Base-by-base conservation (phyloP, 2,329 filamentous ascomycete species). In the Fusarium praegraminearum region DNA sequence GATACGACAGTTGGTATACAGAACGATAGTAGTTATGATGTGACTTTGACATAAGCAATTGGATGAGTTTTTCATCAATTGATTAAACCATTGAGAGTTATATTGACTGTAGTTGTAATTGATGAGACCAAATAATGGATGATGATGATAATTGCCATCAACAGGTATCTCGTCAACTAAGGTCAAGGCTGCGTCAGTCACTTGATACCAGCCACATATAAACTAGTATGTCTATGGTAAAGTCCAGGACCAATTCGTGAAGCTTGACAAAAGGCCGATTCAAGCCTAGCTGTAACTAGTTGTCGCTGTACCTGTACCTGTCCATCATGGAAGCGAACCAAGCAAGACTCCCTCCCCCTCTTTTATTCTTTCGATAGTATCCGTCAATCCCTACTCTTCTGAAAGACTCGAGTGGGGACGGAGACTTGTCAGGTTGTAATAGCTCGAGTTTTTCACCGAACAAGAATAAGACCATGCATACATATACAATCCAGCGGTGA, bases 161-260 rank as follows among this genome's bases (percentile, higher is more conserved):
- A 68, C 47, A 20, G 35, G 26, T 24, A 30, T 51, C 35, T 51
- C 11, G 33, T 59, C 47, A 28, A 50, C 46, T 66, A 57, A 62
- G 58, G 66, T 72, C 72, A 67, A 73, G 52, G 57, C 63, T 61
- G 66, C 71, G 69, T 75, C 73, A 75, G 71, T 75, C 73, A 75
- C 71, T 71, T 71, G 68, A 71, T 68, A 43, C 46, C 57, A 68
- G 63, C 65, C 65, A 69, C 66, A 61, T 33, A n/a, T n/a, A 57
- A 43, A 53, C 67, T 69, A 71, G 64, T 55, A 56, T 65, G 18
- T 56, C 46, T 65, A 65, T 33, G 68, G 68, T 62, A 71, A 70
- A 67, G 68, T 58, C 54, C 67, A 59, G 44, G 64, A 53, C 65
- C 61, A 66, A 43, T 59, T 57, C 54, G 45, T 53, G 40, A 53